Evolutionary conservation across 2,329 filamentous ascomycete genomes (phyloP), one percentile per base, ranked within the genome.

Genomic region (Davidsoniella virescens): DNA sequence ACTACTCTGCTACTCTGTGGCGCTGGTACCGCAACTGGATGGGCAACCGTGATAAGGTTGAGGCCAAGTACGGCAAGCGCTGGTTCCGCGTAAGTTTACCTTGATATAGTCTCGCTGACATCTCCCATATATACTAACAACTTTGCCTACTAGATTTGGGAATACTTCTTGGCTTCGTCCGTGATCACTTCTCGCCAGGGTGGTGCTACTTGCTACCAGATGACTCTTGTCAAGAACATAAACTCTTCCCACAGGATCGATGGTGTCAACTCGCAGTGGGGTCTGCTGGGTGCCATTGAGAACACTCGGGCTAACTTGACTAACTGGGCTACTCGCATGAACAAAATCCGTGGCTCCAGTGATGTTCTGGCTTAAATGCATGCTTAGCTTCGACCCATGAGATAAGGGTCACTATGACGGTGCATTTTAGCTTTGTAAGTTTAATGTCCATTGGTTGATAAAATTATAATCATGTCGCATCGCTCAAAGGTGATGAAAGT

Each of bases 21-120:
- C 78, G 85, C 63, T 96, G 92, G 92, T 96, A 96, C 73, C 77
- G 92, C 57, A 96, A 96, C 76, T 96, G 92, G 92, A 76, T 95
- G 65, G 87, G 73, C 67, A 96, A 96, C 75, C 73, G 76, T 58
- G 86, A 94, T 53, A 93, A 94, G 72, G 84, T 95, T 55, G 78
- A 84, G 66, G 87, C 84, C 62, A 96, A 95, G 75, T 96, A 96
- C 63, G 92, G 92, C 61, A 80, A 83, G 63, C 76, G 85, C 62
- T 98, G 92, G 92, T 98, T 85, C 78, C 81, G 90, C 65, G 84
- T 88, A 75, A 71, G 83, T 56, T 20, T 49, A 46, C 23, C 2
- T 5, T 23, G 5, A 14, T 48, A 33, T 14, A 17, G 54, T 25
- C n/a, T 17, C 38, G 20, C 10, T 33, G 26, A 33, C 10, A 33